These are phyloP conservation scores for Grosmannia clavigera DNA, from an alignment of 2,329 filamentous ascomycete species.

Conservation along the genomic window DNA sequence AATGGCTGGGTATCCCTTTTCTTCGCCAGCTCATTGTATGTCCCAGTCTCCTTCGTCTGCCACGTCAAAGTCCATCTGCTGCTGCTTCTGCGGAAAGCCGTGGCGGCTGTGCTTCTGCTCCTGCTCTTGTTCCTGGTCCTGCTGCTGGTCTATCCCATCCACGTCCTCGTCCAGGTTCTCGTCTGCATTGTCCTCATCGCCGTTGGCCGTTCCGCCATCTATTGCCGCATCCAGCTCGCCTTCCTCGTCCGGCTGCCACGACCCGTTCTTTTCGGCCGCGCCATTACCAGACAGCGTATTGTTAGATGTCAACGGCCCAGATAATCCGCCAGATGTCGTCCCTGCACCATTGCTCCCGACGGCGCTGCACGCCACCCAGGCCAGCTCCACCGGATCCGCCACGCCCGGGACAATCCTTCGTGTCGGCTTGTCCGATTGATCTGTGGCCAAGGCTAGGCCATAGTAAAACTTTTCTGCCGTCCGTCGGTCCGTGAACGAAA, in stretches of 20 bases:
- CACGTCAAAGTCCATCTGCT: conserved; percentile 41
- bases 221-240: background rate
- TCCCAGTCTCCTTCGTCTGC: conserved; percentile 36
- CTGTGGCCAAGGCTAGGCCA: conserved; percentile 18
- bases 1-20: too few species aligned
- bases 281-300: background rate
- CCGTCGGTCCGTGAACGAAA: conserved; percentile 55
- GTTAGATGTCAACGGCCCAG: background rate
- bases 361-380: conserved; percentile 37
- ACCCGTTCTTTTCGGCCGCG: background rate
- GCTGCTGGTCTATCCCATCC: background rate
- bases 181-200: background rate
- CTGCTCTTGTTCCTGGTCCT: background rate
- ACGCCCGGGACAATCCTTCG: conserved; percentile 45
- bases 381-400: conserved; percentile 48
- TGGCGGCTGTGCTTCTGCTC: background rate
- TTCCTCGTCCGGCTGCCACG: background rate
- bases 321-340: background rate
- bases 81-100: conserved; percentile 13
- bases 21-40: background rate
- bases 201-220: background rate
- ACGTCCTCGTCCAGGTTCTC: background rate
- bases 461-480: conserved; percentile 60
- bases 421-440: conserved; percentile 21
- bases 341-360: background rate